Conservation (phyloP, 768 basidiomycete species). For the Tricholoma bakamatsutake region DNA sequence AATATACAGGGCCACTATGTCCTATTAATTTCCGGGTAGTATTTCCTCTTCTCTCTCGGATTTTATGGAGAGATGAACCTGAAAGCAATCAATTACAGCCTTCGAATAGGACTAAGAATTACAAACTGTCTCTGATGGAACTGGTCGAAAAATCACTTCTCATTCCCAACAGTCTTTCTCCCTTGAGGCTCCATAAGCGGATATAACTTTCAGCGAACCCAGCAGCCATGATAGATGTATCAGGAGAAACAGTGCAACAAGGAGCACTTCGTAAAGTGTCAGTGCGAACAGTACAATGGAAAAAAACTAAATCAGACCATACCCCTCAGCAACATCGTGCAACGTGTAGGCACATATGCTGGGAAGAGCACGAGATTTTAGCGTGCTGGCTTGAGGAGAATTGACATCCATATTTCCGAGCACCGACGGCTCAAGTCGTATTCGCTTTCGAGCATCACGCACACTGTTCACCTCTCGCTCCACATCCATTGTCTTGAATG, state of each 20-base stretch:
- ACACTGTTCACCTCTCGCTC: constrained; percentile 87
- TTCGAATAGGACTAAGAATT: not conserved
- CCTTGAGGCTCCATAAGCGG: constrained; percentile 90
- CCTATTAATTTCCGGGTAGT: constrained; percentile 94
- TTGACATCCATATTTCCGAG: constrained; percentile 51
- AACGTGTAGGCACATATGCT: constrained; percentile 95
- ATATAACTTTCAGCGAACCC: constrained; percentile 97
- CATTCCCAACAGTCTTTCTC: constrained; percentile 75
- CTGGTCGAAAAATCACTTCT: constrained; percentile 69
- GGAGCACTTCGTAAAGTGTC: constrained; percentile 51
- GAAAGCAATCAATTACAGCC: not conserved
- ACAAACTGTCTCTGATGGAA: constrained; percentile 66
- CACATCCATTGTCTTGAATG: constrained; percentile 83
- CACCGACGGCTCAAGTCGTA: constrained; percentile 76
- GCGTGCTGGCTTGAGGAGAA: constrained; percentile 50
- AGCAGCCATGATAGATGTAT: constrained; percentile 88
- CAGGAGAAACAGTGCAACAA: constrained; percentile 83
- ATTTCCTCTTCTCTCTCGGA: constrained; percentile 75
- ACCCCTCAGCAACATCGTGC: constrained; percentile 96
- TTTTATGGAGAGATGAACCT: constrained; percentile 58
- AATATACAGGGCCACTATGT: constrained; percentile 95
- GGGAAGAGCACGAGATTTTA: constrained; percentile 68
- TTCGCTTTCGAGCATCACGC: constrained; percentile 86
- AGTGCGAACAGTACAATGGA: constrained; percentile 2
- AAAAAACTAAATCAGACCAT: constrained; percentile 18